Evolutionary conservation across 2,329 filamentous ascomycete species (phyloP), one percentile per base, ranked within the genome.

Genomic region (Penicillium thymicola): DNA sequence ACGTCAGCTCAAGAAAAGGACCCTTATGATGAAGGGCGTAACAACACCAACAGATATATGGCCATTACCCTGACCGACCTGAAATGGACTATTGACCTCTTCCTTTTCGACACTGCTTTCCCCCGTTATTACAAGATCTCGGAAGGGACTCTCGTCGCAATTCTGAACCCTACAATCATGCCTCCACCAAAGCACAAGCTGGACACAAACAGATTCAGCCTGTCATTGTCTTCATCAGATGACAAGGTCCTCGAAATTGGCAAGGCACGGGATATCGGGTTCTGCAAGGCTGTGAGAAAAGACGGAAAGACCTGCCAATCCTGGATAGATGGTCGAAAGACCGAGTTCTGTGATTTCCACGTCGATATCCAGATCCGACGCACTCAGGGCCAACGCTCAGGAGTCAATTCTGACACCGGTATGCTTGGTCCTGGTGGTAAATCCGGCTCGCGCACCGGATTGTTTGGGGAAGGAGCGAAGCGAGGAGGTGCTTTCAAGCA

Each of bases 161-260:
- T 99, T 27, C 80, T 99, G 30, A 99, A 99, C 69, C 94, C 94
- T 1, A 86, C 81, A 18, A 88, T 97, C 65, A 90, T 99, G 86
- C 91, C 93, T 3, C 93, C 93, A 0, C 89, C 89, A 0, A 85
- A 85, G 1, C 84, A 87, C 21, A 86, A 86, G 58, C 81, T 85
- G 16, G 89, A 92, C 60, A 93, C 89, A 0, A 92, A 92, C 27
- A 85, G 86, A 32, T 99, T 97, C 75, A 90, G 87, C 48, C 80
- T 99, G 5, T 89, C 91, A 14, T 83, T 99, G 61, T 89, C 89
- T 58, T 93, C 89, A 45, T 91, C 90, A 36, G 89, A 89, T 34
- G 94, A 99, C 69, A 93, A 88, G 0, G 85, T 99, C 36, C 83
- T 99, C 14, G 95, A 99, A 71, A 84, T 99, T 51, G 94, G 95